phyloP scores from a whole-genome alignment of 306 rosid species.

The Trichosanthes cucumerina region DNA sequence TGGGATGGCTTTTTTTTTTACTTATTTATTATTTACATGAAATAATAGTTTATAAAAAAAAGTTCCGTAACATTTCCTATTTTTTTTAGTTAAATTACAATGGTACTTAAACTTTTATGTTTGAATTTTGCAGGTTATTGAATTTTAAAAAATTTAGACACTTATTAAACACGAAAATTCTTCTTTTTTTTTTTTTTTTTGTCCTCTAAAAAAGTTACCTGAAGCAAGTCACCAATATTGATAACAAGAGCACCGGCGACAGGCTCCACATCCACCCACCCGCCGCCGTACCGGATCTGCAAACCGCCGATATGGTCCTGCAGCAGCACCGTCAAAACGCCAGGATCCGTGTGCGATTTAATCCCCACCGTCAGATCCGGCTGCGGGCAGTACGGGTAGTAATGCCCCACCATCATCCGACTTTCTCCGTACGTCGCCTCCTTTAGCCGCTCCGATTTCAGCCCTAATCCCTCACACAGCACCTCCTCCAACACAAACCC shows the following conservation, averaged over 20 bases:
- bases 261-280: conserved; percentile 67
- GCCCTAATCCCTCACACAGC: conserved; percentile 37
- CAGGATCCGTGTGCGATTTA: conserved; percentile 68
- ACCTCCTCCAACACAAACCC: conserved; percentile 25
- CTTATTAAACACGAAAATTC: no score
- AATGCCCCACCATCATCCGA: conserved; percentile 27
- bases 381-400: conserved; percentile 35
- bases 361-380: conserved; percentile 54
- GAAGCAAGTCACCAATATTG: conserved; percentile 74
- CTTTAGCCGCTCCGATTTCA: conserved; percentile 15
- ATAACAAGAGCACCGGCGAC: conserved; percentile 59
- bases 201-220: conserved; percentile 33
- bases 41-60: no score
- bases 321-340: conserved; percentile 41
- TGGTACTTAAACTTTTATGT: no score
- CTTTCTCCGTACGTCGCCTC: conserved; percentile 25
- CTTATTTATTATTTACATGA: no score
- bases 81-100: no score
- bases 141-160: no score
- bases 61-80: no score
- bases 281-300: conserved; percentile 43
- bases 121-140: no score
- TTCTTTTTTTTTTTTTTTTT: no score
- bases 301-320: conserved; percentile 82
- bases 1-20: no score